A percentile compares a stretch with the other conserved stretches of the same genome.
phyloP scores from a whole-genome alignment of 345 rosid species.

The Carallia pectinifolia region DNA sequence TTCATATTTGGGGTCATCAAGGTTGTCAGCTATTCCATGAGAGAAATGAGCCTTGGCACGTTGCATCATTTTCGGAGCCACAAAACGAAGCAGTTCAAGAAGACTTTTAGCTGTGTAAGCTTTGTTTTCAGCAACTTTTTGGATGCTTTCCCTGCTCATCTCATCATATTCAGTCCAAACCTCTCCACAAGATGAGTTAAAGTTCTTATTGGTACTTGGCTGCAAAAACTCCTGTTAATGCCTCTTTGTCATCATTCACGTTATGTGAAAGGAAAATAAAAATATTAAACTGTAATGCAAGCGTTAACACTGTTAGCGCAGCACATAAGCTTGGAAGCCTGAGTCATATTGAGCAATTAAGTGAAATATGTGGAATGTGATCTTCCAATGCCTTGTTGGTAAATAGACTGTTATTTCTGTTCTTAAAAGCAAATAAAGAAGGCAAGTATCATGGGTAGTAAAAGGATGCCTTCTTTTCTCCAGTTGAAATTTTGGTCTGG shows the following conservation, averaged over 20 bases:
- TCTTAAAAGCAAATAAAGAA: no score
- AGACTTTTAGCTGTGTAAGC: conserved; percentile 50
- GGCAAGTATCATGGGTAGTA: no score
- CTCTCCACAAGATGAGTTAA: conserved; percentile 42
- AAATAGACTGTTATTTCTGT: no score
- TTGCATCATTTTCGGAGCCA: conserved; percentile 68
- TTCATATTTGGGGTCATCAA: conserved; percentile 54
- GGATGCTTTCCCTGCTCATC: conserved; percentile 46
- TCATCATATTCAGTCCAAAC: conserved; percentile 63
- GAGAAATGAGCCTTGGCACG: conserved; percentile 73
- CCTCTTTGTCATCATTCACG: not conserved
- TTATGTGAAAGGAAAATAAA: not conserved
- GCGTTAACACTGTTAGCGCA: no score
- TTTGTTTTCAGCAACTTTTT: conserved; percentile 44
- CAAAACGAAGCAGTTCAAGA: conserved; percentile 49
- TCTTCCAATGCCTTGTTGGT: no score
- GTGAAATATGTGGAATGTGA: no score
- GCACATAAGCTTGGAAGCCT: no score
- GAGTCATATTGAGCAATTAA: not conserved
- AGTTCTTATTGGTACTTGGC: conserved; percentile 6
- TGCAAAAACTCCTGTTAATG: conserved; percentile 31
- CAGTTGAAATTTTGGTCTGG: no score
- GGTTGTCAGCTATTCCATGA: conserved; percentile 67
- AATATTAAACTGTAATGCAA: no score
- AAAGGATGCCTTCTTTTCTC: no score